A percentile compares a stretch with the other conserved stretches of the same genome.
Evolutionary conservation across 2,329 filamentous ascomycete species (phyloP).

Genomic region (Bipolaris sorokiniana): DNA sequence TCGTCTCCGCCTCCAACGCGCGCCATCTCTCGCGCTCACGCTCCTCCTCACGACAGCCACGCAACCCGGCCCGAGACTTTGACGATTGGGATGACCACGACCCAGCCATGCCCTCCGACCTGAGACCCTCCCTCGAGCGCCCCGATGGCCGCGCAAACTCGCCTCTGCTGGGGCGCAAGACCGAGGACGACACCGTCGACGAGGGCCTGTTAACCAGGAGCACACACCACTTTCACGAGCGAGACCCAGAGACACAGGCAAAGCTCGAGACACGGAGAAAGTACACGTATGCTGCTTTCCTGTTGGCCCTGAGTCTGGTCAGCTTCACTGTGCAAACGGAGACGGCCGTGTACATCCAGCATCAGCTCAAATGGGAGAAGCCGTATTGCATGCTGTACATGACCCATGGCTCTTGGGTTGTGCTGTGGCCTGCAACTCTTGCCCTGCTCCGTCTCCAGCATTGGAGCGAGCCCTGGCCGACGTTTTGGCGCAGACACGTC

Average conservation of each 20-base stretch:
- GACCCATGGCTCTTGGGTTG: conserved; percentile 90
- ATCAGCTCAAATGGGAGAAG: conserved; percentile 92
- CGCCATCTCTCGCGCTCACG: conserved; percentile 29
- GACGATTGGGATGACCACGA: conserved; percentile 55
- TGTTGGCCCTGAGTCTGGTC: conserved; percentile 80
- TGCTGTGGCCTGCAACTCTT: conserved; percentile 88
- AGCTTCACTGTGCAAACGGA: conserved; percentile 95
- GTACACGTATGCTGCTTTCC: conserved; percentile 86
- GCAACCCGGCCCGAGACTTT: conserved; percentile 48
- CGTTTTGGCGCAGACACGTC: conserved; percentile 81
- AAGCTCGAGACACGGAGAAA: conserved; percentile 74
- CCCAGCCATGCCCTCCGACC: conserved; percentile 57
- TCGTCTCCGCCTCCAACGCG: conserved; percentile 27
- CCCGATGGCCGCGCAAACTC: conserved; percentile 54
- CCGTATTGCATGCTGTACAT: conserved; percentile 99
- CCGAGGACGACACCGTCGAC: conserved; percentile 46
- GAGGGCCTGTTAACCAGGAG: conserved; percentile 59
- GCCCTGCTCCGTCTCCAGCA: conserved; percentile 80
- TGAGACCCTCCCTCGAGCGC: conserved; percentile 52
- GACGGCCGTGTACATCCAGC: conserved; percentile 92
- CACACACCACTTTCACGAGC: conserved; percentile 70
- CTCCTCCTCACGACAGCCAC: conserved; percentile 29
- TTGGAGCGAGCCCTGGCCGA: conserved; percentile 76
- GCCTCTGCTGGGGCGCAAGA: conserved; percentile 59
- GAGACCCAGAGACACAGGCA: conserved; percentile 71